Percentiles rank a stretch among this genome's conserved stretches.
Evolutionary conservation across 2,329 filamentous ascomycete genomes (phyloP).

Genomic region (Microascus cirrosus): DNA sequence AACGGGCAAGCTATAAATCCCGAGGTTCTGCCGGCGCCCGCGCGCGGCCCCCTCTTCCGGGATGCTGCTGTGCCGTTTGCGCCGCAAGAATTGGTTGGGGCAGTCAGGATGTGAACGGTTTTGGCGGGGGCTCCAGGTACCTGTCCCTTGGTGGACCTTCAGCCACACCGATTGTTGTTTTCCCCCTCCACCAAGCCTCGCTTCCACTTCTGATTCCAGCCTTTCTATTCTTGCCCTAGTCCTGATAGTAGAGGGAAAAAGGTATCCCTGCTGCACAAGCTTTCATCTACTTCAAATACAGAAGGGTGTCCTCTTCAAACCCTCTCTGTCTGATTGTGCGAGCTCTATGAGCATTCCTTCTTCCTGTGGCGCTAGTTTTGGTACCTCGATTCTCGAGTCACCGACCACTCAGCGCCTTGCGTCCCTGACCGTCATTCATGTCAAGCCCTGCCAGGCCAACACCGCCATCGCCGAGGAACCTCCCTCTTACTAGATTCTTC

Average conservation of each 20-base stretch:
- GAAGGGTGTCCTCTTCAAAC: not conserved
- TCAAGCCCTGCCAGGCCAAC: not conserved
- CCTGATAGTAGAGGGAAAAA: not conserved
- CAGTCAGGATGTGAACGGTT: not conserved
- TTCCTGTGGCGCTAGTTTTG: not conserved
- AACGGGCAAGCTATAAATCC: not conserved
- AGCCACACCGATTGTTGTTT: not conserved
- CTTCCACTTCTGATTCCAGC: not conserved
- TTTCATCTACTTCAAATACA: not conserved
- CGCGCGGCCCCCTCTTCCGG: too few relatives aligned
- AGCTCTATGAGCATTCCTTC: not conserved
- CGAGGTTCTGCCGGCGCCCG: not conserved
- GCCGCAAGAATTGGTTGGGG: not conserved
- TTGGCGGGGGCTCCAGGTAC: not conserved
- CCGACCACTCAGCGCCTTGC: not conserved
- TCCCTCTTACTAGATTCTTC: not conserved
- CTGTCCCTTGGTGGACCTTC: not conserved
- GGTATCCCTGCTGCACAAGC: not conserved
- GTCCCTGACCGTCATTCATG: not conserved
- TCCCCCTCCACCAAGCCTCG: not conserved
- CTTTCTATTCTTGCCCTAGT: not conserved
- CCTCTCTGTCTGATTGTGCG: not conserved
- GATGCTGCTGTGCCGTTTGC: not conserved
- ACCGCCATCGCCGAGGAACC: not conserved
- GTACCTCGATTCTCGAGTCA: not conserved